Base-by-base conservation (phyloP, 768 basidiomycete species). In the Suillus subaureus region DNA sequence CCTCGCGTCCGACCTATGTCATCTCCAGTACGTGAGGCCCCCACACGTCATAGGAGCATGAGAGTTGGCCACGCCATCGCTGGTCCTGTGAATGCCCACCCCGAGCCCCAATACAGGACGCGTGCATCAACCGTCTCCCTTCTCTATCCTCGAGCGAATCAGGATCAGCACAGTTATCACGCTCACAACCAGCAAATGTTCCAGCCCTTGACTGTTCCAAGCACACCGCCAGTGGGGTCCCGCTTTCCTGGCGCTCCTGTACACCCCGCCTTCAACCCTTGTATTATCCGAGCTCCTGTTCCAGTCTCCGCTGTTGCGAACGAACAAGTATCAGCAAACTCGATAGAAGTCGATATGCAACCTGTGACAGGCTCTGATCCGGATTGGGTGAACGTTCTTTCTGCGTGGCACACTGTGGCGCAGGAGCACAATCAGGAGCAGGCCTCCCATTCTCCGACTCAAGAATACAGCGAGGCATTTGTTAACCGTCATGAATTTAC, bases 301-400 rank as follows among this genome's bases (percentile, higher is more conserved):
- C 72, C 75, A 2, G 60, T 67, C 33, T 55, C 70, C 28, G 42
- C 55, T 43, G 47, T 62, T 42, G 39, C 40, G 6, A 28, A 60
- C 12, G 40, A 60, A 21, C 58, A 21, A 13, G 58, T 60, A 8
- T 60, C 58, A 21, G 58, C 39, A 26, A 31, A 42, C 40, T 28
- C 57, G 6, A 58, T 28, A 12, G 58, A 42, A 28, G 12, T 42
- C 16, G 40, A 60, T 28, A 42, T 81, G 37, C 85, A 83, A 72
- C 70, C 70, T 51, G 76, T 79, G 11, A 79, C 83, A 63, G 81
- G 82, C 47, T 81, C 82, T 26, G 80, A 83, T 47, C 79, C 85
- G 18, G 80, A 81, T 31, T 81, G 81, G 64, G 79, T 84, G 61
- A 84, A 84, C 69, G 69, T 80, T 37, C 75, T 82, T 42, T 76